A percentile compares a stretch with the other conserved stretches of the same genome.
phyloP scores from a whole-genome alignment of 176 grass and related monocot species.

The Hordeum marinum region DNA sequence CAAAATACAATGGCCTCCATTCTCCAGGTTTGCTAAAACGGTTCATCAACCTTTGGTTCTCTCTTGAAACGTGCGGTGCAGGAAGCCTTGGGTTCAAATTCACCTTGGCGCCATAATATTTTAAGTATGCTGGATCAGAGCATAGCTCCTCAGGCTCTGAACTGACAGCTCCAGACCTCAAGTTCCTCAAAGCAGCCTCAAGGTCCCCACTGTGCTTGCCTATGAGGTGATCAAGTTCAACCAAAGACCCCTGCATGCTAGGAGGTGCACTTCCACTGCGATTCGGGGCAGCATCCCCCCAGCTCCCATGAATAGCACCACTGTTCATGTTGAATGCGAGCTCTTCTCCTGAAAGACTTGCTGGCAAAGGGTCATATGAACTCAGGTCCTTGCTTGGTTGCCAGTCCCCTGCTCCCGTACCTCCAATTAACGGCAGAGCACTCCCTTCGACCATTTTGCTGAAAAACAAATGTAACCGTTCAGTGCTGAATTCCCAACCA shows the following conservation, averaged over 20 bases:
- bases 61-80: slow-evolving; percentile 60
- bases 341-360: slow-evolving; percentile 50
- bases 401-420: slow-evolving; percentile 46
- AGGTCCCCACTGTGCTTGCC: slow-evolving; percentile 36
- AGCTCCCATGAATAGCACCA: slow-evolving; percentile 32
- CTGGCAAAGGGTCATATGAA: slow-evolving; percentile 34
- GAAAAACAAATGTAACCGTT: not conserved
- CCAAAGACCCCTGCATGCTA: slow-evolving; percentile 83
- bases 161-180: slow-evolving; percentile 29
- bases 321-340: slow-evolving; percentile 29
- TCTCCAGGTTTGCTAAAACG: slow-evolving; percentile 37
- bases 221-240: slow-evolving; percentile 47
- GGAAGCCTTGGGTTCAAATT: slow-evolving; percentile 86
- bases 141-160: slow-evolving; percentile 50
- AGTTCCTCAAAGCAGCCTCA: slow-evolving; percentile 37
- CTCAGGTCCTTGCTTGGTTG: slow-evolving; percentile 32
- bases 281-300: slow-evolving; percentile 44
- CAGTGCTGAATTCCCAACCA: not conserved
- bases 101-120: slow-evolving; percentile 71
- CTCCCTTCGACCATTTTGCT: slow-evolving; percentile 76
- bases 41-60: slow-evolving; percentile 48
- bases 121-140: slow-evolving; percentile 52
- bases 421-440: slow-evolving; percentile 46
- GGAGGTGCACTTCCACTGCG: slow-evolving; percentile 88
- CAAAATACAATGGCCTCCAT: slow-evolving; percentile 27